Base-by-base conservation (phyloP, 2,329 filamentous ascomycete species). In the Penicillium fuscoglaucum region DNA sequence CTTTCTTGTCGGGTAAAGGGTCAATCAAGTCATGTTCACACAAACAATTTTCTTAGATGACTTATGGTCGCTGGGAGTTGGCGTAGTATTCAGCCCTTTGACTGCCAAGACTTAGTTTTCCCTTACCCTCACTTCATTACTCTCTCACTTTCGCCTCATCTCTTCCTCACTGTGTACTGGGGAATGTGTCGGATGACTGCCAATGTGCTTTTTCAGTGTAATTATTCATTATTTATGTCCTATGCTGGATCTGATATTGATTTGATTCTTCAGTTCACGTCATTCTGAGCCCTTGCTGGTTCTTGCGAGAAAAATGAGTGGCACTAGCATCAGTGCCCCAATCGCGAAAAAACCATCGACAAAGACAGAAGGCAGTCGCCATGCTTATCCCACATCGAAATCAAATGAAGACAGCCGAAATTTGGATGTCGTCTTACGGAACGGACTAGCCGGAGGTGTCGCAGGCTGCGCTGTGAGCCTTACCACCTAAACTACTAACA, bases 381-480 rank as follows among this genome's bases (percentile, higher is more conserved):
- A 35, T 10, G 13, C 1, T 28, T 29, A 33, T 33, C 29, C 21
- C 21, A n/a, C 9, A 13, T 35, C 46, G n/a, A 17, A n/a, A 37
- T 7, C 29, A 26, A 26, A 49, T 12, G 1, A 37, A 19, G 9
- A 43, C 13, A 90, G 87, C 76, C 86, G 88, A 72, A 95, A 87
- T 72, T 79, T 89, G 63, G 90, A 96, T 67, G 97, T 97, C 75
- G 79, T 95, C 41, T 82, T 91, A 77, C 85, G 90, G 68, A 93
- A 89, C 60, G 91, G 90, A 28, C 77, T 96, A 31, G 93, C 93
- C 3, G 93, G 93, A 40, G 93, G 93, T 15, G 65, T 97, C 57
- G 93, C 93, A 56, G 93, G 93, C 65, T 96, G 92, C 77, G 91
- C 90, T 64, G 91, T 96, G 85, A 68, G 89, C 26, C 17, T 7